Conservation (phyloP, 306 rosid species). For the Mimosa bimucronata region DNA sequence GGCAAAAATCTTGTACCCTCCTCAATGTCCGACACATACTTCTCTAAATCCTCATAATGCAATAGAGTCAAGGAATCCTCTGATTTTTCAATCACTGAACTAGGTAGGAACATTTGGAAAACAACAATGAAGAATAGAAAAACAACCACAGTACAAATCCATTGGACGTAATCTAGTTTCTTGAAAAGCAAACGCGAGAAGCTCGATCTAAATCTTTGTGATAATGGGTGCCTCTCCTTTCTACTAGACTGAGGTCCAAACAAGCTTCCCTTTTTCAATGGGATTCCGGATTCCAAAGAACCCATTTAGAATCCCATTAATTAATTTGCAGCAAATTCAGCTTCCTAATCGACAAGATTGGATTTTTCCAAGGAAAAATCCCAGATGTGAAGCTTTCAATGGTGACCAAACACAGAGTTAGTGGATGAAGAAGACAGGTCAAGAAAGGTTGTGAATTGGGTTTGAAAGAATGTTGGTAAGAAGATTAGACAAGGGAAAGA, state of each 20-base stretch:
- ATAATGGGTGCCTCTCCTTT: constrained; percentile 62
- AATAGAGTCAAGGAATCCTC: constrained; percentile 42
- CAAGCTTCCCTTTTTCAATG: constrained; percentile 71
- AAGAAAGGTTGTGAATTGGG: constrained; percentile 46
- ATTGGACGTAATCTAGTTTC: constrained; percentile 87
- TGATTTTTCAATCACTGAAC: constrained; percentile 68
- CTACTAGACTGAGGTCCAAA: constrained; percentile 55
- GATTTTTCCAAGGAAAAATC: constrained; percentile 36
- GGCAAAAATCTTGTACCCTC: constrained; percentile 73
- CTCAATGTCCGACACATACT: constrained; percentile 68
- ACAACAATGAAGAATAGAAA: constrained; percentile 78
- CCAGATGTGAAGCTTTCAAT: constrained; percentile 31
- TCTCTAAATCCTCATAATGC: constrained; percentile 51
- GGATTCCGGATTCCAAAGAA: constrained; percentile 71
- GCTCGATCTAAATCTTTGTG: constrained; percentile 88
- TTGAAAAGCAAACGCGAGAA: constrained; percentile 76
- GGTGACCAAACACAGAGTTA: constrained; percentile 17
- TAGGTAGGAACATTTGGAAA: constrained; percentile 88
- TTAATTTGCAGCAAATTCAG: constrained; percentile 17
- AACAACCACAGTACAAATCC: constrained; percentile 88
- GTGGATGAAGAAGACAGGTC: constrained; percentile 27
- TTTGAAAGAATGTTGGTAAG: constrained; percentile 39
- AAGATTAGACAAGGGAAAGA: too few species aligned
- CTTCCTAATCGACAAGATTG: constrained; percentile 33
- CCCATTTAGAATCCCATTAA: constrained; percentile 90